Base-by-base conservation (phyloP, 306 rosid genomes). In the Malus domestica region DNA sequence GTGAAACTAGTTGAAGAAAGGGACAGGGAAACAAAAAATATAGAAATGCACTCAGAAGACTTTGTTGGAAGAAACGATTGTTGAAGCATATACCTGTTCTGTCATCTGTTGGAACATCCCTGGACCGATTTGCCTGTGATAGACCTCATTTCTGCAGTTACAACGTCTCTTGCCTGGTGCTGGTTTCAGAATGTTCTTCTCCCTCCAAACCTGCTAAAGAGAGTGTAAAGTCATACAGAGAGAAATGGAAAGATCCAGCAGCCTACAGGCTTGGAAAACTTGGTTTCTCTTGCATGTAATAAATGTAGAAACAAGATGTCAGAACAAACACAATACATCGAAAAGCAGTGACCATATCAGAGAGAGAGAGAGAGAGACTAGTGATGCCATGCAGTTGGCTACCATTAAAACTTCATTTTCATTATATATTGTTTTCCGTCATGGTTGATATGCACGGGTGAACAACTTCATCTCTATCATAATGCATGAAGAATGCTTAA, bases 41-140 rank as follows among this genome's bases (percentile, higher is more conserved):
- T n/a, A 42, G 4, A 51, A 70, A 57, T 23, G 45, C n/a, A 38
- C 20, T 32, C 22, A 42, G 18, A 51, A 61, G 35, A 59, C 23
- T 22, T 72, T 72, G n/a, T 59, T 67, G 72, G 70, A 63, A 72
- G 51, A 79, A 38, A 22, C 5, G 18, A 15, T 57, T 8, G 30
- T 60, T 60, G 19, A 10, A 35, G 38, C 42, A 42, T 19, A 60
- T 62, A 95, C 99, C 96, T 92, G 91, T 85, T 95, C 99, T 42
- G 99, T 92, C 97, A 95, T 92, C 83, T 95, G 99, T 65, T 95
- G 99, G 82, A 87, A 95, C 99, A 95, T 95, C 70, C 99, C 99
- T 20, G 99, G 99, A 66, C 99, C 99, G 77, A 95, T 90, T 84
- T 95, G 99, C 86, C 83, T 89, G 89, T 95, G 99, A 73, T 95